phyloP scores from a whole-genome alignment of 2,329 filamentous ascomycete genomes.

The Aureobasidium sp. region DNA sequence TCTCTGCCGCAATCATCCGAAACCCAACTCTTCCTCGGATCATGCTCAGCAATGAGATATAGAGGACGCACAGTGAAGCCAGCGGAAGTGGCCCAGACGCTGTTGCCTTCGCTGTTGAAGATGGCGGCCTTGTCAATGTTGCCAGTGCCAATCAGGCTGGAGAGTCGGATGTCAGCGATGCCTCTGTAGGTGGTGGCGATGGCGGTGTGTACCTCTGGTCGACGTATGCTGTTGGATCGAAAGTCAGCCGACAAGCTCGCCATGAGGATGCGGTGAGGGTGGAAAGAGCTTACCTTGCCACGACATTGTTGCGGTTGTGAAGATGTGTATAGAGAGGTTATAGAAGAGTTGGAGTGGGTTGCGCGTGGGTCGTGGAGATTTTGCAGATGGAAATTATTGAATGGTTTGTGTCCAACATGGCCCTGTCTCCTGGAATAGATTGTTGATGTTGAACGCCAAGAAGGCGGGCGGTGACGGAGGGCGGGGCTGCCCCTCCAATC shows the following conservation, averaged over 20 bases:
- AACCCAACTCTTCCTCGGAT: background rate
- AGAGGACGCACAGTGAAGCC: slow-evolving; percentile 62
- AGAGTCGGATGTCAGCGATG: background rate
- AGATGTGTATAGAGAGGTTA: background rate
- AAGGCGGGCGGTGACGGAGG: slow-evolving; percentile 9
- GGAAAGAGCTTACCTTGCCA: slow-evolving; percentile 57
- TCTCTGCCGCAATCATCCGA: background rate
- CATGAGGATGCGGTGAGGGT: background rate
- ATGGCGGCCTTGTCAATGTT: slow-evolving; percentile 81
- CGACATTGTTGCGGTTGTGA: slow-evolving; percentile 49
- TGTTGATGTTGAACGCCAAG: slow-evolving; percentile 14
- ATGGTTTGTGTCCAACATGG: background rate
- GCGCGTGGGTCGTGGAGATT: background rate
- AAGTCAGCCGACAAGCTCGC: slow-evolving; percentile 17
- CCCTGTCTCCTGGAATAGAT: slow-evolving; percentile 8
- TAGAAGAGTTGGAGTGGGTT: slow-evolving; percentile 8
- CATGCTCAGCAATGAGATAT: slow-evolving; percentile 1
- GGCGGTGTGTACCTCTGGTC: slow-evolving; percentile 48
- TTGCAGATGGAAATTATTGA: slow-evolving; percentile 5
- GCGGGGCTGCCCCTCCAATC: slow-evolving; percentile 14
- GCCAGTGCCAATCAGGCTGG: slow-evolving; percentile 70
- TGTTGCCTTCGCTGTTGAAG: slow-evolving; percentile 72
- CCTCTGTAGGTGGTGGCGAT: background rate
- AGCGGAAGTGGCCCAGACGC: slow-evolving; percentile 64
- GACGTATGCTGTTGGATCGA: slow-evolving; percentile 46